Conservation (phyloP, 2,329 filamentous ascomycete species). For the Alternaria novae-zelandiae region DNA sequence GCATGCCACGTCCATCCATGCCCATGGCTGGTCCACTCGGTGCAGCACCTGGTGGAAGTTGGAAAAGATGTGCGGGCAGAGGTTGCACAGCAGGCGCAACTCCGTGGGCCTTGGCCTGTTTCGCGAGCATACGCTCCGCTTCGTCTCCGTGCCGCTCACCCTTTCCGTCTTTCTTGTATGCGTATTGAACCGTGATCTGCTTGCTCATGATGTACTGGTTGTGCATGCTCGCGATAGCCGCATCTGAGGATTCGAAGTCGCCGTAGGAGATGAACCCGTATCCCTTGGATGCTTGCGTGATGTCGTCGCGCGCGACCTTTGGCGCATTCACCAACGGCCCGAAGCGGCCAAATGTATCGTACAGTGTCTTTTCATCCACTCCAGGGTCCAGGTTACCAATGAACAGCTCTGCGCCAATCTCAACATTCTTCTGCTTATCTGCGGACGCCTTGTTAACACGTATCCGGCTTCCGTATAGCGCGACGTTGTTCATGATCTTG, state of each 20-base stretch:
- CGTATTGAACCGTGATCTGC: constrained; percentile 94
- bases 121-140: constrained; percentile 88
- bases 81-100: constrained; percentile 81
- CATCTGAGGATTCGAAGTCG: constrained; percentile 92
- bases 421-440: constrained; percentile 91
- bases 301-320: constrained; percentile 87
- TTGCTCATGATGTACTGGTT: constrained; percentile 97
- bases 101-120: constrained; percentile 92
- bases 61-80: constrained; percentile 75
- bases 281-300: constrained; percentile 82
- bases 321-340: constrained; percentile 83
- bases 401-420: constrained; percentile 96
- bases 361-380: constrained; percentile 94
- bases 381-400: constrained; percentile 93
- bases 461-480: constrained; percentile 91
- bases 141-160: constrained; percentile 94
- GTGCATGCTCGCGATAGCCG: constrained; percentile 90
- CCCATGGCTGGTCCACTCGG: constrained; percentile 48
- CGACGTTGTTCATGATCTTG: constrained; percentile 94
- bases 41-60: constrained; percentile 35
- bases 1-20: constrained; percentile 40
- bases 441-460: constrained; percentile 94
- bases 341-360: constrained; percentile 93
- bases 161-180: constrained; percentile 99
- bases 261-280: constrained; percentile 95